phyloP scores from a whole-genome alignment of 345 rosid species.

The Alliaria petiolata region DNA sequence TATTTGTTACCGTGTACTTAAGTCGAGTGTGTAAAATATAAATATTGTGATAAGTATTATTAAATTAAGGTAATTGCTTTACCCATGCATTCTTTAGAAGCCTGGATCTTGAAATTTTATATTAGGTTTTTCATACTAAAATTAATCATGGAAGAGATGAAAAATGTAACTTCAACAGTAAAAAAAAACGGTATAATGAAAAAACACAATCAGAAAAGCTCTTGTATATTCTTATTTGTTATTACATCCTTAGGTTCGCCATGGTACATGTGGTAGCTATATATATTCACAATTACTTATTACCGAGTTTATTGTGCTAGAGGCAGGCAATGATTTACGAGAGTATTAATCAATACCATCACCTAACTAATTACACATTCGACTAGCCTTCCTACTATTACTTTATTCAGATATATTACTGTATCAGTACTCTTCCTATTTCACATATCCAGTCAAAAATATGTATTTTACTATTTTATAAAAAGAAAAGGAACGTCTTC shows the following conservation, averaged over 20 bases:
- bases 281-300: constrained; percentile 21
- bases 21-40: neutral
- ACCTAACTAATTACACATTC: constrained; percentile 14
- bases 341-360: neutral
- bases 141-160: too few relatives aligned
- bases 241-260: constrained; percentile 2
- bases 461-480: neutral
- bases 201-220: too few relatives aligned
- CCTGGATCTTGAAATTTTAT: too few relatives aligned
- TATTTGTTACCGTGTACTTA: neutral
- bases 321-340: neutral
- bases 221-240: neutral
- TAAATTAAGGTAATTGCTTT: neutral
- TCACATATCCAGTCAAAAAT: constrained; percentile 13
- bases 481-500: neutral
- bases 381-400: neutral
- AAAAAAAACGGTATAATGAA: neutral
- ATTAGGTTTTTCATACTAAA: too few relatives aligned
- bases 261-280: constrained; percentile 1
- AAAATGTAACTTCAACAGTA: neutral
- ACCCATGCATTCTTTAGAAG: too few relatives aligned
- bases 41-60: neutral
- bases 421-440: constrained; percentile 1
- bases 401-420: constrained; percentile 15
- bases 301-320: constrained; percentile 9